phyloP scores from a whole-genome alignment of 441 rosid genomes.

The Cnidoscolus chayamansa region DNA sequence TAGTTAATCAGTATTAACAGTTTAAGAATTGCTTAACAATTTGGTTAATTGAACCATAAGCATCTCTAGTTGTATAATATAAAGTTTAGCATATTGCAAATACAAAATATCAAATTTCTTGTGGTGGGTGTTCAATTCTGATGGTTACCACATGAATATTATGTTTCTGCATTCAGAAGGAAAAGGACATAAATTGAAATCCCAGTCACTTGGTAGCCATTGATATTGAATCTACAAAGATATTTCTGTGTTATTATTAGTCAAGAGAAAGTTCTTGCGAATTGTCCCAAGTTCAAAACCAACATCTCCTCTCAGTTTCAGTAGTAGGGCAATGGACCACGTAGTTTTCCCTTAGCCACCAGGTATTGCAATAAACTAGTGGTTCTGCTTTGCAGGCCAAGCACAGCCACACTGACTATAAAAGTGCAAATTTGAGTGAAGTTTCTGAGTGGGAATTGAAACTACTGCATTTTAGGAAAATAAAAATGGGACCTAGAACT shows the following conservation, averaged over 20 bases:
- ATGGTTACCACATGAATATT: not conserved
- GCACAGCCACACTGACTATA: not conserved
- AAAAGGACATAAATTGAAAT: no score
- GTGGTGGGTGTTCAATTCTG: no score
- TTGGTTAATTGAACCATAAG: no score
- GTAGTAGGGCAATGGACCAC: slow-evolving; percentile 33
- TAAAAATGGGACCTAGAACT: slow-evolving; percentile 34
- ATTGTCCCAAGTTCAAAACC: not conserved
- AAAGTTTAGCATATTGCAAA: no score
- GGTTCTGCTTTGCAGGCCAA: slow-evolving; percentile 20
- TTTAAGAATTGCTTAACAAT: no score
- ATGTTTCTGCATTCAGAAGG: not conserved
- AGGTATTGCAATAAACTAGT: slow-evolving; percentile 4
- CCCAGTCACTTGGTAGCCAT: not conserved
- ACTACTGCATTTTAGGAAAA: not conserved
- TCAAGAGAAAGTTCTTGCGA: not conserved
- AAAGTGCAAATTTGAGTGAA: not conserved
- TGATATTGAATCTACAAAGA: not conserved
- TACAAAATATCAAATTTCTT: no score
- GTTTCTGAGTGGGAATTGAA: not conserved
- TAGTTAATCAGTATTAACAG: no score
- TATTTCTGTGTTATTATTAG: not conserved
- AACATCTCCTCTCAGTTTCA: slow-evolving; percentile 14
- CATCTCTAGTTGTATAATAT: no score
- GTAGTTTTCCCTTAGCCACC: slow-evolving; percentile 37